Evolutionary conservation across 78 protist species (phyloP).

Genomic region (Dictyostelium firmibasis): DNA sequence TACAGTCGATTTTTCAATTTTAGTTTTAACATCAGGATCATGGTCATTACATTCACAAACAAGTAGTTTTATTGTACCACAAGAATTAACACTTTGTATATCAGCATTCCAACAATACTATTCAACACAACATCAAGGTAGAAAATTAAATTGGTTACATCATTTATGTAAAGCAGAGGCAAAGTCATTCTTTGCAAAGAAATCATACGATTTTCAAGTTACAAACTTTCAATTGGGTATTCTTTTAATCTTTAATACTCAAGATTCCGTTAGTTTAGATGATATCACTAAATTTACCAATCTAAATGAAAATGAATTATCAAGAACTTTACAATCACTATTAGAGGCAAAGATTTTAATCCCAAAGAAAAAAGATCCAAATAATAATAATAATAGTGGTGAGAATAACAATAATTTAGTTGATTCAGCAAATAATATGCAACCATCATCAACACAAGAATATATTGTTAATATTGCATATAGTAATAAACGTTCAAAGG

Average conservation of each 20-base stretch:
- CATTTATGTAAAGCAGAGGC: slow-evolving; percentile 86
- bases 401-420: background rate
- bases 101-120: slow-evolving; percentile 70
- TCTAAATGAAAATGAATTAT: slow-evolving; percentile 73
- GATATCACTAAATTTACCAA: slow-evolving; percentile 33
- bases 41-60: slow-evolving; percentile 90
- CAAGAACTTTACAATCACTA: slow-evolving; percentile 75
- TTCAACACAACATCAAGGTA: slow-evolving; percentile 79
- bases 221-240: slow-evolving; percentile 78
- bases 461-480: slow-evolving; percentile 22
- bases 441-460: slow-evolving; percentile 35
- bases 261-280: slow-evolving; percentile 17
- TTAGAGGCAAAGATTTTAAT: slow-evolving; percentile 60
- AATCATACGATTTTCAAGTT: slow-evolving; percentile 64
- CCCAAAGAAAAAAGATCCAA: slow-evolving; percentile 7
- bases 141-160: slow-evolving; percentile 87
- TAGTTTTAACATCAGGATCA: slow-evolving; percentile 86
- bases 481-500: slow-evolving; percentile 74
- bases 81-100: slow-evolving; percentile 75
- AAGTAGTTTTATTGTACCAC: slow-evolving; percentile 79
- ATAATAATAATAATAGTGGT: background rate
- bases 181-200: slow-evolving; percentile 33
- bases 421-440: slow-evolving; percentile 7
- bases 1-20: slow-evolving; percentile 82
- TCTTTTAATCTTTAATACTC: slow-evolving; percentile 71